Evolutionary conservation across 2,329 filamentous ascomycete species (phyloP).

Genomic region (Ceratocystis albifundus): DNA sequence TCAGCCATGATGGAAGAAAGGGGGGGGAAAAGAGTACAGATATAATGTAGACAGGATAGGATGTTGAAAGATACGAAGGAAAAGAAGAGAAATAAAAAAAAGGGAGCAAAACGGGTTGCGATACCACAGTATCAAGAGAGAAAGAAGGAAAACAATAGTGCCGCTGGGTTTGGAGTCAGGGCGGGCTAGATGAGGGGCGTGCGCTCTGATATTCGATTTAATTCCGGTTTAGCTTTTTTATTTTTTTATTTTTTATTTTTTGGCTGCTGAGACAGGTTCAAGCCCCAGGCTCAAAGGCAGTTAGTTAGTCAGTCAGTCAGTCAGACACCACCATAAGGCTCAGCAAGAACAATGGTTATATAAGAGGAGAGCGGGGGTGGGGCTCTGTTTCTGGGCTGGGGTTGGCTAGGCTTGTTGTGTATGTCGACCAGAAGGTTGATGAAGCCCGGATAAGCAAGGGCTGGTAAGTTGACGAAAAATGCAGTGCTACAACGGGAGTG

Average conservation of each 20-base stretch:
- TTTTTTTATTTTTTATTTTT: no score
- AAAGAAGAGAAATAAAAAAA: no score
- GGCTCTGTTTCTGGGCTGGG: background rate
- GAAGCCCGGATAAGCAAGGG: background rate
- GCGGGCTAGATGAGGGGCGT: conserved; percentile 1
- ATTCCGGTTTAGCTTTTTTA: conserved; percentile 8
- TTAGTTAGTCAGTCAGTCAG: no score
- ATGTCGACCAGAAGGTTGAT: background rate
- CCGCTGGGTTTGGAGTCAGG: background rate
- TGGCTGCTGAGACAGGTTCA: background rate
- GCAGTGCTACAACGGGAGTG: background rate
- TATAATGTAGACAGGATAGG: conserved; percentile 16
- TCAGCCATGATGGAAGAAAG: conserved; percentile 24
- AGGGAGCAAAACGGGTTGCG: background rate
- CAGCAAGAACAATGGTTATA: background rate
- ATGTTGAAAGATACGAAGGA: conserved; percentile 13
- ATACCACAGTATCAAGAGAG: background rate
- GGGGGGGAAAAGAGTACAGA: background rate
- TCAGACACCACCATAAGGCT: background rate
- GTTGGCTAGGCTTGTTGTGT: background rate
- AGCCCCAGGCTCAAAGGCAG: background rate
- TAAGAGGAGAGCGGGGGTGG: background rate
- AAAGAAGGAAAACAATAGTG: background rate
- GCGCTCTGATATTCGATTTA: background rate
- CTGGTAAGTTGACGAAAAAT: background rate